Evolutionary conservation across 2,329 filamentous ascomycete genomes (phyloP).

Genomic region (Sporothrix humicola): DNA sequence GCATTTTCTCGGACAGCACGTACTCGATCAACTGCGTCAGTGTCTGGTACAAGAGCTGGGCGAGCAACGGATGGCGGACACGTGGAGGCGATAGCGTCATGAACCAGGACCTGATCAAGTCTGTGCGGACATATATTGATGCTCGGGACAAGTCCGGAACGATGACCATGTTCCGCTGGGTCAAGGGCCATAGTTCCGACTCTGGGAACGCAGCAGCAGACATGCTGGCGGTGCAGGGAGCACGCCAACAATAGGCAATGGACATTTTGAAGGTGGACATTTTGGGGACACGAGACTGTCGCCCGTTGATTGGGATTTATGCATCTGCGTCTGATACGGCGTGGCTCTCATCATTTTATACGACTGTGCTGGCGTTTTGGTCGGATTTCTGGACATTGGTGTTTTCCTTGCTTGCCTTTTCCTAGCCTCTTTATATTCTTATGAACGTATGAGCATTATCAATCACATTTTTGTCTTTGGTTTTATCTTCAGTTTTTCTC

Average conservation of each 20-base stretch:
- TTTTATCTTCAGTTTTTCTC: background rate
- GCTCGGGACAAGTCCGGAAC: conserved; percentile 66
- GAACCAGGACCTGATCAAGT: conserved; percentile 83
- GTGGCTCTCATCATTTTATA: background rate
- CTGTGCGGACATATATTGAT: conserved; percentile 72
- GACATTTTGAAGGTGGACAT: conserved; percentile 6
- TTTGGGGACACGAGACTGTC: background rate
- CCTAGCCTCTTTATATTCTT: background rate
- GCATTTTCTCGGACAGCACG: conserved; percentile 86
- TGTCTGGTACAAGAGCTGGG: conserved; percentile 81
- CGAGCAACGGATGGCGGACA: conserved; percentile 77
- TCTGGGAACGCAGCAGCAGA: conserved; percentile 83
- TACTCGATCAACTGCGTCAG: conserved; percentile 91
- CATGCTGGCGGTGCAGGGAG: conserved; percentile 72
- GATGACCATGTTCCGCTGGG: conserved; percentile 78
- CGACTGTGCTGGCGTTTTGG: background rate
- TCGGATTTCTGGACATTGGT: background rate
- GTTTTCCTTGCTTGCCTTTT: background rate
- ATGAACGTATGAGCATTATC: background rate
- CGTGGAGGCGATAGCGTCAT: conserved; percentile 69
- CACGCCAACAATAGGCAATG: conserved; percentile 43
- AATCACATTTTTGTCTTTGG: background rate
- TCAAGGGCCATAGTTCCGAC: conserved; percentile 81
- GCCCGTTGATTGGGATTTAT: background rate
- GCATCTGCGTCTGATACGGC: background rate